Evolutionary conservation across 176 grass and related monocot species (phyloP).

Genomic region (Avena atlantica): DNA sequence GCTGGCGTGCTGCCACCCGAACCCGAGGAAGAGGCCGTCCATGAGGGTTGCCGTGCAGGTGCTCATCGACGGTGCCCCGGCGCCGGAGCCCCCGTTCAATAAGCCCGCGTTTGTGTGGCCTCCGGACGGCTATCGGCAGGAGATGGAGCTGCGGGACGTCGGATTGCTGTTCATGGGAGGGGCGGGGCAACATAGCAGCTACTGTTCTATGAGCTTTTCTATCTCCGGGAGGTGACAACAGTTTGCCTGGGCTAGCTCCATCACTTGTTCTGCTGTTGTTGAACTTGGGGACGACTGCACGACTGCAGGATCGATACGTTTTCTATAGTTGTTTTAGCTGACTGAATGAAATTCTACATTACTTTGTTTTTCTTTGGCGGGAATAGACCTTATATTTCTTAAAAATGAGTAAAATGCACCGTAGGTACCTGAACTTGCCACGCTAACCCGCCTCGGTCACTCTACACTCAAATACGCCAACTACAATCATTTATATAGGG

Average conservation of each 20-base stretch:
- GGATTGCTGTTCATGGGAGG: conserved; percentile 32
- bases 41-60: conserved; percentile 62
- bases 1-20: conserved; percentile 66
- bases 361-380: no score
- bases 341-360: neutral
- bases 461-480: no score
- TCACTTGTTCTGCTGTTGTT: no score
- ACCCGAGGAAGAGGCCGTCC: conserved; percentile 52
- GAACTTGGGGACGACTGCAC: no score
- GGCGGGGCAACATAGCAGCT: conserved; percentile 11
- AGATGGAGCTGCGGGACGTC: conserved; percentile 35
- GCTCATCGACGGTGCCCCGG: conserved; percentile 29
- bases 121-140: conserved; percentile 17
- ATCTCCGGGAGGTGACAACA: conserved; percentile 23
- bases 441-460: no score
- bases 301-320: neutral
- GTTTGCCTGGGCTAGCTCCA: neutral
- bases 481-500: no score
- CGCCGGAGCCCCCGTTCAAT: conserved; percentile 39
- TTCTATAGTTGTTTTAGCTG: neutral
- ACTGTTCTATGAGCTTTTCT: conserved; percentile 27
- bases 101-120: conserved; percentile 41
- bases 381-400: no score
- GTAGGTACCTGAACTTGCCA: no score
- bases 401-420: no score